Conservation (phyloP, 2,329 filamentous ascomycete species). For the Mycosphaerella arachidis region DNA sequence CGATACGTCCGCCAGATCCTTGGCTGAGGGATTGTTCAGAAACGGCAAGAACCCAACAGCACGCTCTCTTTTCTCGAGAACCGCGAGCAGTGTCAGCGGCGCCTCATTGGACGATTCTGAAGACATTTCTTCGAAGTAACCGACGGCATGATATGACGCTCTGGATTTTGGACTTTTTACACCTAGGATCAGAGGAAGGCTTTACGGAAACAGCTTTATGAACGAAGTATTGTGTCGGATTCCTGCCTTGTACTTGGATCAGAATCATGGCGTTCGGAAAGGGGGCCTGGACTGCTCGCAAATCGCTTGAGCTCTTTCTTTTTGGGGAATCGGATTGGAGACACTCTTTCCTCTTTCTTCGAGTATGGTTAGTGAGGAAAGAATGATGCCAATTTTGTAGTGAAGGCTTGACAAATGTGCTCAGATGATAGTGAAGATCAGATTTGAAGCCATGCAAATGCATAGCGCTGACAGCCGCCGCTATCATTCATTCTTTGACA, state of each 20-base stretch:
- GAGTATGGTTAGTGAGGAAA: background rate
- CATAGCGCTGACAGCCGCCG: background rate
- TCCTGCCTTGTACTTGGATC: background rate
- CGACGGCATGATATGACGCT: background rate
- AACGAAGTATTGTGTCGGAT: background rate
- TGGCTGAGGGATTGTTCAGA: background rate
- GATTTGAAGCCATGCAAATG: no score
- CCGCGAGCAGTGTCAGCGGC: slow-evolving; percentile 15
- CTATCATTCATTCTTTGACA: background rate
- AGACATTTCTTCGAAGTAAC: slow-evolving; percentile 14
- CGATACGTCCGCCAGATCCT: no score
- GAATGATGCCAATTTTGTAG: background rate
- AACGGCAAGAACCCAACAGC: slow-evolving; percentile 20
- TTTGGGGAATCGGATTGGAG: slow-evolving; percentile 1
- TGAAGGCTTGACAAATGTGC: no score
- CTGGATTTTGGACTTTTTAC: background rate
- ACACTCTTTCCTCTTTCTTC: slow-evolving; percentile 6
- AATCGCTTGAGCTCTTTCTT: slow-evolving; percentile 5
- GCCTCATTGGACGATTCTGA: slow-evolving; percentile 18
- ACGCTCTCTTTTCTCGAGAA: slow-evolving; percentile 22
- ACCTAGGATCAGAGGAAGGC: background rate
- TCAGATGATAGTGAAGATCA: no score
- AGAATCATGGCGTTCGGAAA: background rate
- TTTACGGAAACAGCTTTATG: background rate
- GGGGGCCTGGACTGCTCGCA: slow-evolving; percentile 1